Evolutionary conservation across 345 rosid genomes (phyloP).

Genomic region (Salix arbutifolia): DNA sequence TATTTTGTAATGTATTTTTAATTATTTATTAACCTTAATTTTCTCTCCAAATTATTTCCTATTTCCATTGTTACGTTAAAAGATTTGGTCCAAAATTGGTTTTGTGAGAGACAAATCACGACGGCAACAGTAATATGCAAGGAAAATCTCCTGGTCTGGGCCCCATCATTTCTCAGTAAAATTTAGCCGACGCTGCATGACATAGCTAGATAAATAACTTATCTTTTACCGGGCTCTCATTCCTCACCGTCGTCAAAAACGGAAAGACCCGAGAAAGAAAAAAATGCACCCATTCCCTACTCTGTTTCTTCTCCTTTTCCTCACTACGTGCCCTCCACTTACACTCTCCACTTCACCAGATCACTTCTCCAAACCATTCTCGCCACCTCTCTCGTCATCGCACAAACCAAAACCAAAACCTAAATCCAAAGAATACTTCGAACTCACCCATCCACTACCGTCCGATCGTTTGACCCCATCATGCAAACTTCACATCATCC

Average conservation of each 20-base stretch:
- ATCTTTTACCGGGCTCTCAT: neutral
- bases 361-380: constrained; percentile 28
- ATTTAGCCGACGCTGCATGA: neutral
- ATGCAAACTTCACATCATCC: constrained; percentile 49
- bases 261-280: too few relatives aligned
- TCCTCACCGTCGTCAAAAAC: neutral
- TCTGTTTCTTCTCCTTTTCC: constrained; percentile 14
- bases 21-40: too few relatives aligned
- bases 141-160: too few relatives aligned
- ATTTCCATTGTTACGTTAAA: too few relatives aligned
- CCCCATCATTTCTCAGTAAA: too few relatives aligned
- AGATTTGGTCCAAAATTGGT: too few relatives aligned
- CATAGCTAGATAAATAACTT: neutral
- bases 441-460: constrained; percentile 51
- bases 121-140: too few relatives aligned
- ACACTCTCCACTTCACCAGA: constrained; percentile 26
- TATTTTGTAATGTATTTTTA: too few relatives aligned
- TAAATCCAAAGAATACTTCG: constrained; percentile 43
- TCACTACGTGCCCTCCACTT: constrained; percentile 14
- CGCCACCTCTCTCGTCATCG: constrained; percentile 11
- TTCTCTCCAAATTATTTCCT: too few relatives aligned
- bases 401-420: neutral
- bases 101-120: too few relatives aligned
- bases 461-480: constrained; percentile 51
- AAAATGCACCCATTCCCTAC: neutral